Conservation (phyloP, 768 basidiomycete genomes). For the Podaxis pistillaris region DNA sequence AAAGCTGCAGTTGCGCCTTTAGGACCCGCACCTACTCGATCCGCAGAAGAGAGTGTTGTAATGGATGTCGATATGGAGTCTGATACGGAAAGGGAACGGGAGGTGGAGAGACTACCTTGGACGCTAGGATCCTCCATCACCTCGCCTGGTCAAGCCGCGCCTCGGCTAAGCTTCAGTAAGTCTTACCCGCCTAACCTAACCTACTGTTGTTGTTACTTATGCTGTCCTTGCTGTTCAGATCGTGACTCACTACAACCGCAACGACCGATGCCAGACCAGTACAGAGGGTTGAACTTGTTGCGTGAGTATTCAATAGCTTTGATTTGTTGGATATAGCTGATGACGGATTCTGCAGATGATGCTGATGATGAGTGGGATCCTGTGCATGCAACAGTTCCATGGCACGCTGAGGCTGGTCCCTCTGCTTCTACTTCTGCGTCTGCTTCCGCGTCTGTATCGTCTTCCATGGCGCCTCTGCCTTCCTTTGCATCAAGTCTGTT, state of each 20-base stretch:
- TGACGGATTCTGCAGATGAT: neutral
- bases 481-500: slow-evolving; percentile 8
- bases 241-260: neutral
- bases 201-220: neutral
- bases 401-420: slow-evolving; percentile 3
- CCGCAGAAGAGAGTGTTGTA: neutral
- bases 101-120: slow-evolving; percentile 14
- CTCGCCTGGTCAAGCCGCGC: neutral
- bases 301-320: neutral
- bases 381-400: neutral
- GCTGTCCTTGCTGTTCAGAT: neutral
- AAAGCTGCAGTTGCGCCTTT: neutral
- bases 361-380: slow-evolving; percentile 8
- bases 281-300: neutral
- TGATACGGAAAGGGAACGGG: slow-evolving; percentile 11
- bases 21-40: neutral
- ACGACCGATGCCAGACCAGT: neutral
- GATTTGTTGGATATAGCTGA: neutral
- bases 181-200: neutral
- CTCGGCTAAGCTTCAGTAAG: slow-evolving; percentile 2
- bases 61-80: slow-evolving; percentile 14
- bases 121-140: slow-evolving; percentile 3
- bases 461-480: neutral
- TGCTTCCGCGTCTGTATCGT: neutral
- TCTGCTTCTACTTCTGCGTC: neutral